Evolutionary conservation across 1,284 basidiomycete species (phyloP), one percentile per base, ranked within the genome.

Genomic region (Ustilago trichophora): DNA sequence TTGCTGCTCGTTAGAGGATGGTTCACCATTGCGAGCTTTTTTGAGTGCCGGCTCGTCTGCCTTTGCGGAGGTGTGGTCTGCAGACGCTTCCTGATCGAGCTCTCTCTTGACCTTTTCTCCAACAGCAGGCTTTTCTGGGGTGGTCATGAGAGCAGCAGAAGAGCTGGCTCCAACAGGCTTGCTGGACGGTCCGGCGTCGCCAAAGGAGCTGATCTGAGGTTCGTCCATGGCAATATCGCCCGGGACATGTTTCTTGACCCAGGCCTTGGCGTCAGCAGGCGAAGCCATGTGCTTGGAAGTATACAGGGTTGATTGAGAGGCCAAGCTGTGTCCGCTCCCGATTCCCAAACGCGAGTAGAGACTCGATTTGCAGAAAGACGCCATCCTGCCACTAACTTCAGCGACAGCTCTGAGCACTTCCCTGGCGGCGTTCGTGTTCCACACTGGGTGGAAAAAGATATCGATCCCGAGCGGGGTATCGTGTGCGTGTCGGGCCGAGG

Each of bases 271-370:
- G 8, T 56, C 63, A 12, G 55, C 52, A 2, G 48, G 56, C 10
- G 43, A 22, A 3, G 48, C 38, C 3, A 66, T 18, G 11, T 34
- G 25, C 21, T 66, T 66, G 27, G 56, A 34, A 19, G 25, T 51
- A 38, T 66, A 66, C 34, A 59, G 16, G 24, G 24, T 54, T 9
- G 44, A 16, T 19, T 42, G 38, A 10, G 19, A n/a, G 13, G 26
- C 43, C 7, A 66, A 34, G 13, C 25, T 21, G 21, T 66, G 63
- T 12, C 38, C 36, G 13, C 25, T 52, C 13, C 21, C 37, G 37
- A 66, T 55, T 13, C 51, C 56, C 6, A 66, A 31, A 2, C 43
- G 46, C 8, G 51, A 50, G 43, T 66, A 59, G 22, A 66, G 46
- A 44, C 51, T 55, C 0, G 55, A 35, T 21, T 59, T 66, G 48